phyloP scores from a whole-genome alignment of 495 filamentous ascomycete species.

The Cryomyces antarcticus region DNA sequence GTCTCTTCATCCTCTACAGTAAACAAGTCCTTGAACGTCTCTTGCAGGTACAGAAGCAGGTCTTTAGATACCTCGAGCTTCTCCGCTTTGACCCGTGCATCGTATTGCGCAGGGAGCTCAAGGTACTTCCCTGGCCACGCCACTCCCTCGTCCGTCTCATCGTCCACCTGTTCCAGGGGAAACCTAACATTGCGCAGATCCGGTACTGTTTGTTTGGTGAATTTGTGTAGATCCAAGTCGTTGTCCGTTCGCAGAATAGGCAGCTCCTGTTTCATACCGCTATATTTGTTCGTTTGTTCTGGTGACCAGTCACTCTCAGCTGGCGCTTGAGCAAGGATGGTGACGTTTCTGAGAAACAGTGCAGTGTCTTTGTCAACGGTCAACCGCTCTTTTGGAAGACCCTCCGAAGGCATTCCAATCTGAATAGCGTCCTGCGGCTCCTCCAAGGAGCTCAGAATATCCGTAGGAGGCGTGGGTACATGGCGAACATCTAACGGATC shows the following conservation, averaged over 20 bases:
- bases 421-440: background rate
- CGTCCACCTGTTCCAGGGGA: slow-evolving; percentile 11
- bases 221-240: slow-evolving; percentile 13
- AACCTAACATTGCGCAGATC: background rate
- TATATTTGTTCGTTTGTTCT: background rate
- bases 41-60: slow-evolving; percentile 19
- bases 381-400: slow-evolving; percentile 2
- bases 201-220: background rate
- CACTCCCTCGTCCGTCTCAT: slow-evolving; percentile 29
- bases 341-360: slow-evolving; percentile 2
- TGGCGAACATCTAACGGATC: slow-evolving; percentile 10
- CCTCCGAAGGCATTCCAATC: background rate
- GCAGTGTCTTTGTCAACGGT: slow-evolving; percentile 5
- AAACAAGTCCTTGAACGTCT: slow-evolving; percentile 20
- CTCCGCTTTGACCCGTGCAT: slow-evolving; percentile 17
- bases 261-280: slow-evolving; percentile 10
- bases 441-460: background rate
- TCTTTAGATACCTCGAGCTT: slow-evolving; percentile 25
- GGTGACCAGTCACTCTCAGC: background rate
- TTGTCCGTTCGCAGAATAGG: slow-evolving; percentile 13
- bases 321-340: background rate
- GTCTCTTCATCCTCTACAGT: slow-evolving; percentile 15
- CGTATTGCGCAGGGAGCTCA: slow-evolving; percentile 9
- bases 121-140: slow-evolving; percentile 21
- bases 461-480: background rate